These are phyloP conservation scores for Adansonia rubrostipa DNA, from an alignment of 441 rosid species.

Conservation along the genomic window DNA sequence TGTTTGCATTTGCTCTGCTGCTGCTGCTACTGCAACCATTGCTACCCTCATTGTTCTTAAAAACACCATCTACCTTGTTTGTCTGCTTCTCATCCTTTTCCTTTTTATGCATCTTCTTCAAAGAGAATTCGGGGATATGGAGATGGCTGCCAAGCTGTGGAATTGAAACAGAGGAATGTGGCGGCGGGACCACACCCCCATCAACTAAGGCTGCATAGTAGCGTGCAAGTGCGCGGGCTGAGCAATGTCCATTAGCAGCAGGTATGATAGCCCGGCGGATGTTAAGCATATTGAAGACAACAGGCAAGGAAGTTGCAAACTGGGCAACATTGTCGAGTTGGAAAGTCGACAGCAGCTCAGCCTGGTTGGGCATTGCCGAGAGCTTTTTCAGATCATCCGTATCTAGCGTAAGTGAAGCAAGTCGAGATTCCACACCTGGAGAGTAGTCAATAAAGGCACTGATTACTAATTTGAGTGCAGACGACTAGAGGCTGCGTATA, in stretches of 20 bases:
- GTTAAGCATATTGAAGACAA: constrained; percentile 76
- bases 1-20: too few species aligned
- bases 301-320: constrained; percentile 50
- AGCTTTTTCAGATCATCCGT: constrained; percentile 61
- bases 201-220: constrained; percentile 90
- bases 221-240: constrained; percentile 98
- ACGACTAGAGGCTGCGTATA: background rate
- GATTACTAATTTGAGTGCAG: constrained; percentile 12
- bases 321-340: constrained; percentile 56
- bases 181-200: constrained; percentile 73
- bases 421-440: constrained; percentile 96
- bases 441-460: constrained; percentile 18
- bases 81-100: constrained; percentile 37
- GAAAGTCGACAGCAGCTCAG: constrained; percentile 76
- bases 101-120: constrained; percentile 42
- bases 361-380: constrained; percentile 21
- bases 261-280: constrained; percentile 91
- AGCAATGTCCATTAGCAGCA: constrained; percentile 92
- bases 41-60: constrained; percentile 29
- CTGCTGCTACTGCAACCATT: background rate
- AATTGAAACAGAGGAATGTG: constrained; percentile 68
- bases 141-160: constrained; percentile 90
- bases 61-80: constrained; percentile 21
- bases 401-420: constrained; percentile 75
- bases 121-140: constrained; percentile 70